A percentile compares a stretch with the other conserved stretches of the same genome.
phyloP scores from a whole-genome alignment of 495 filamentous ascomycete genomes.

The Pyrenopolyporus hunteri region DNA sequence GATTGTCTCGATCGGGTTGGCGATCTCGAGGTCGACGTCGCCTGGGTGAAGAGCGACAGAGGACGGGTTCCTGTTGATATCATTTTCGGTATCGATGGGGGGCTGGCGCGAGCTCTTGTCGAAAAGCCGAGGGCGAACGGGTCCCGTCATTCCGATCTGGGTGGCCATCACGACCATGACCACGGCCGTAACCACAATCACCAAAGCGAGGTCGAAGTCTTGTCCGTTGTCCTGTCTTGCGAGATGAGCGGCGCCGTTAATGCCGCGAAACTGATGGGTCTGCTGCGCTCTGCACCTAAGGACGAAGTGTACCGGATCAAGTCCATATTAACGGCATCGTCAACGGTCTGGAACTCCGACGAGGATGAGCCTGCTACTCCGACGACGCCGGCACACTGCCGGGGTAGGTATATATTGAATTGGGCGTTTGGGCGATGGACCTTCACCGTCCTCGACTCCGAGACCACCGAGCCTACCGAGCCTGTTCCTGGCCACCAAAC shows the following conservation, averaged over 20 bases:
- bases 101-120: slow-evolving; percentile 66
- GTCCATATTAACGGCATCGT: slow-evolving; percentile 70
- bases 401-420: slow-evolving; percentile 79
- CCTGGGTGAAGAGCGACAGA: slow-evolving; percentile 78
- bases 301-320: slow-evolving; percentile 98
- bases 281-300: slow-evolving; percentile 75
- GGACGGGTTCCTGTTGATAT: slow-evolving; percentile 78
- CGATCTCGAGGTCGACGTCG: slow-evolving; percentile 80
- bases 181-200: slow-evolving; percentile 59
- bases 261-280: slow-evolving; percentile 63
- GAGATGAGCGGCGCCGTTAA: slow-evolving; percentile 58
- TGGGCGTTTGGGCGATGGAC: slow-evolving; percentile 98
- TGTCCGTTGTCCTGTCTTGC: slow-evolving; percentile 70
- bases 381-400: slow-evolving; percentile 11
- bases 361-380: slow-evolving; percentile 45
- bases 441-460: slow-evolving; percentile 66
- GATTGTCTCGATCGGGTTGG: slow-evolving; percentile 81
- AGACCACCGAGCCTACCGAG: slow-evolving; percentile 54
- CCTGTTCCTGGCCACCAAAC: slow-evolving; percentile 55
- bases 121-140: slow-evolving; percentile 39
- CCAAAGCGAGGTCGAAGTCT: slow-evolving; percentile 87
- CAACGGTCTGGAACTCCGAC: slow-evolving; percentile 65
- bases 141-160: slow-evolving; percentile 46
- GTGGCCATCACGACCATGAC: slow-evolving; percentile 41
- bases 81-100: slow-evolving; percentile 86